A percentile compares a stretch with the other conserved stretches of the same genome.
Evolutionary conservation across 805 yeast species (phyloP).

Genomic region (Grigorovia humatica): DNA sequence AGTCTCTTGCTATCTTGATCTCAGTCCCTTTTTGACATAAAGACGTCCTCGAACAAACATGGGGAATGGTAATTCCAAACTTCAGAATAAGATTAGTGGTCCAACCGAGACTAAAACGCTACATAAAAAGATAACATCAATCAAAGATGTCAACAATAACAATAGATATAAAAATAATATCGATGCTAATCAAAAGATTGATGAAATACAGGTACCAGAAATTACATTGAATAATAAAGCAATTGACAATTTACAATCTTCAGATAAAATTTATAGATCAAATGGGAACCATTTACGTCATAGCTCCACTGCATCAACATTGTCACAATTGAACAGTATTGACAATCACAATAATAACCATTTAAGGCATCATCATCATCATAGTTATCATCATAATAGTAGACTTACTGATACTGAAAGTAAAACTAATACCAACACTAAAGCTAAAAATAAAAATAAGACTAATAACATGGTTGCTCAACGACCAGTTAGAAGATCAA

Average conservation of each 20-base stretch:
- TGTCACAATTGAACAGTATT: background rate
- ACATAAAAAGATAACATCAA: background rate
- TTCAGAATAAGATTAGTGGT: background rate
- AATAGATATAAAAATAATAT: too few relatives aligned
- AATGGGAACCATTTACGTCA: too few relatives aligned
- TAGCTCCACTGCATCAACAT: background rate
- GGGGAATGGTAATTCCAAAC: background rate
- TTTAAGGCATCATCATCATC: background rate
- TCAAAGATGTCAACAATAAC: too few relatives aligned
- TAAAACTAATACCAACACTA: too few relatives aligned
- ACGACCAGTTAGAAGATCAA: conserved; percentile 19
- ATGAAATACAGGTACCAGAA: background rate
- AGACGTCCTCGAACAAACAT: background rate
- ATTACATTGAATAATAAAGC: background rate
- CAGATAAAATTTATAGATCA: background rate
- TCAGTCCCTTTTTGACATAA: background rate
- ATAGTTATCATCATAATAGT: conserved; percentile 1
- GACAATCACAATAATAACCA: background rate
- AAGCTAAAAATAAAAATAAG: too few relatives aligned
- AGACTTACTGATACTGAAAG: background rate
- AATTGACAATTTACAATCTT: background rate
- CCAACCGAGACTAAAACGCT: background rate
- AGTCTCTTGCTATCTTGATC: background rate
- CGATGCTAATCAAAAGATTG: background rate
- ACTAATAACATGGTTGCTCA: background rate